Evolutionary conservation across 306 rosid genomes (phyloP).

Genomic region (Fagus crenata): DNA sequence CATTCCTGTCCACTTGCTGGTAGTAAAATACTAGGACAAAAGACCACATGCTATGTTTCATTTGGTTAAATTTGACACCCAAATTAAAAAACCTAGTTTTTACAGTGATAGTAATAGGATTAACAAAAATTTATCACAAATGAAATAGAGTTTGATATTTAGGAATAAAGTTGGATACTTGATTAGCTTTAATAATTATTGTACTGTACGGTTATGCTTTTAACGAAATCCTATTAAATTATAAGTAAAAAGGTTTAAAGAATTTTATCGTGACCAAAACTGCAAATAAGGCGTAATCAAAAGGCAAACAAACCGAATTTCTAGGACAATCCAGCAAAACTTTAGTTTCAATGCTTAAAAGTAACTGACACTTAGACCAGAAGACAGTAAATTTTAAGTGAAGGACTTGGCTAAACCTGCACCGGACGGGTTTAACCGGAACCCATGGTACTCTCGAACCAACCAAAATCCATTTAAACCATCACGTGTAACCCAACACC

Average conservation of each 20-base stretch:
- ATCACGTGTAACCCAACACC: slow-evolving; percentile 30
- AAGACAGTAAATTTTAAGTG: slow-evolving; percentile 16
- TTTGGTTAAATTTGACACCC: slow-evolving; percentile 39
- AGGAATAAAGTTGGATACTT: background rate
- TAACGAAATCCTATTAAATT: background rate
- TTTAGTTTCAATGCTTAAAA: slow-evolving; percentile 11
- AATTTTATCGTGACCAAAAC: background rate
- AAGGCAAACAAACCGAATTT: slow-evolving; percentile 23
- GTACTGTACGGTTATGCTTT: background rate
- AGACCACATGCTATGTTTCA: slow-evolving; percentile 41
- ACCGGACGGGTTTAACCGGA: slow-evolving; percentile 3
- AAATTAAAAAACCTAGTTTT: background rate
- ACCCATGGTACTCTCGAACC: slow-evolving; percentile 7
- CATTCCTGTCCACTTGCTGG: slow-evolving; percentile 44
- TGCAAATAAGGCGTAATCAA: background rate
- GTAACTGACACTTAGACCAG: slow-evolving; percentile 11
- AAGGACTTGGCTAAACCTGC: slow-evolving; percentile 21
- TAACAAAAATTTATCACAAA: too few species aligned
- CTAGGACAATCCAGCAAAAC: slow-evolving; percentile 27
- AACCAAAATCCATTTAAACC: slow-evolving; percentile 20
- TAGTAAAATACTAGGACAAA: slow-evolving; percentile 27
- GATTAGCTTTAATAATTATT: background rate
- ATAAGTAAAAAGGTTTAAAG: background rate
- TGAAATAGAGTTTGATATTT: background rate
- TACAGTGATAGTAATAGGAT: too few species aligned